Base-by-base conservation (phyloP, 768 basidiomycete genomes). In the Boletus reticuloceps region DNA sequence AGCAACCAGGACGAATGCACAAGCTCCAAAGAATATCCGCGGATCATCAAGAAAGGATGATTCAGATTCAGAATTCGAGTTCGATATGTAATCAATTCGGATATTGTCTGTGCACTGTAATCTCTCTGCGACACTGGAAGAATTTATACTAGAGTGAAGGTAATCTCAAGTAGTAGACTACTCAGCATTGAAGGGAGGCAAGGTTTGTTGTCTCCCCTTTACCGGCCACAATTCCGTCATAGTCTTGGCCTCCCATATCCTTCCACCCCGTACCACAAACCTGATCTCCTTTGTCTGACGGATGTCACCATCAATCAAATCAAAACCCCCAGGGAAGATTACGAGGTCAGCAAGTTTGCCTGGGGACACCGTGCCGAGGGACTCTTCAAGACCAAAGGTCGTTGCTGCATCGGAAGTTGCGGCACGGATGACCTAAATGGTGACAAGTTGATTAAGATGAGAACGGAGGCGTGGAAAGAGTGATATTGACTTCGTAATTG, bases 11-110 rank as follows among this genome's bases (percentile, higher is more conserved):
- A 80, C 78, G 10, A 88, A 86, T 56, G 73, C 72, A 8, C 74
- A 71, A 31, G 59, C 73, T 4, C 64, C 69, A 25, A 88, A 81
- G 74, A 89, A 86, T 58, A 72, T 89, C 38, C 76, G 82, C 56
- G 74, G 72, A 13, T 63, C 69, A 38, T 64, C 57, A 32, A 76
- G 79, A 56, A 82, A 86, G 58, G 84, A 79, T 41, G 83, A 88
- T 63, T 89, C 88, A 32, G 93, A 93, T 68, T 84, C 82, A 32
- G 84, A 86, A 50, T 89, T 95, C 67, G 90, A 92, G 64, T 85
- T 86, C 66, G 85, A 85, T 63, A 72, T 85, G 73, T 86, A 81
- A 72, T 29, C 42, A 34, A 13, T n/a, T n/a, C n/a, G n/a, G n/a
- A n/a, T n/a, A n/a, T n/a, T n/a, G n/a, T n/a, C 37, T 27, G 17